phyloP scores from a whole-genome alignment of 1,139 yeast species.

The Magnusiomyces suaveolens region DNA sequence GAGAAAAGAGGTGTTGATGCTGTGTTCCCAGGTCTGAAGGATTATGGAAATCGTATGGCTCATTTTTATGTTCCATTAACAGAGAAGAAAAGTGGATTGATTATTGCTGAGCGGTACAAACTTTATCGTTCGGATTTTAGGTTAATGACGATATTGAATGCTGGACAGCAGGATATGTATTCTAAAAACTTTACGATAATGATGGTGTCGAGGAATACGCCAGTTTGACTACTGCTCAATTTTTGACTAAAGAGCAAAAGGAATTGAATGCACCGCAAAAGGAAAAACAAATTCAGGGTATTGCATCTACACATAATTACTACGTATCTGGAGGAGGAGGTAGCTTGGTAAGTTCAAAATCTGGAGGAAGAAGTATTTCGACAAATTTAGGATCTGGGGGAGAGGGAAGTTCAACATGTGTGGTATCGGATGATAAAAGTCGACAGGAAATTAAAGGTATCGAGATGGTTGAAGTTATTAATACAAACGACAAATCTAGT shows the following conservation, averaged over 20 bases:
- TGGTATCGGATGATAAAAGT: too few relatives aligned
- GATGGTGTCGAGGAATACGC: not conserved
- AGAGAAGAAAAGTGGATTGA: not conserved
- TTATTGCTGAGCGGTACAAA: not conserved
- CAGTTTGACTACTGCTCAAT: not conserved
- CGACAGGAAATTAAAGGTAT: not conserved
- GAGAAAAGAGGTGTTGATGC: not conserved
- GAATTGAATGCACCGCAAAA: not conserved
- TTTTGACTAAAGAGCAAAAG: not conserved
- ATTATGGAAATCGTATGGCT: not conserved
- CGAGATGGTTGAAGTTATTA: not conserved
- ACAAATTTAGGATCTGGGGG: not conserved
- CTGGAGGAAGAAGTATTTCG: not conserved
- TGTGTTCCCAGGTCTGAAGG: not conserved
- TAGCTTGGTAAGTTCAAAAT: not conserved
- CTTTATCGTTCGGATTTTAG: not conserved
- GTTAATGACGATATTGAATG: not conserved
- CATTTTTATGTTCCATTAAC: not conserved
- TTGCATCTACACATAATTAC: not conserved
- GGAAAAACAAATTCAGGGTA: not conserved
- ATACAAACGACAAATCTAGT: not conserved
- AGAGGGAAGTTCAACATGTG: not conserved
- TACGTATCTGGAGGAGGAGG: not conserved
- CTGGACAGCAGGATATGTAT: not conserved
- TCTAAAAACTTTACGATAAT: not conserved